Evolutionary conservation across 768 basidiomycete species (phyloP), one percentile per base, ranked within the genome.

Genomic region (Termitomyces sp.): DNA sequence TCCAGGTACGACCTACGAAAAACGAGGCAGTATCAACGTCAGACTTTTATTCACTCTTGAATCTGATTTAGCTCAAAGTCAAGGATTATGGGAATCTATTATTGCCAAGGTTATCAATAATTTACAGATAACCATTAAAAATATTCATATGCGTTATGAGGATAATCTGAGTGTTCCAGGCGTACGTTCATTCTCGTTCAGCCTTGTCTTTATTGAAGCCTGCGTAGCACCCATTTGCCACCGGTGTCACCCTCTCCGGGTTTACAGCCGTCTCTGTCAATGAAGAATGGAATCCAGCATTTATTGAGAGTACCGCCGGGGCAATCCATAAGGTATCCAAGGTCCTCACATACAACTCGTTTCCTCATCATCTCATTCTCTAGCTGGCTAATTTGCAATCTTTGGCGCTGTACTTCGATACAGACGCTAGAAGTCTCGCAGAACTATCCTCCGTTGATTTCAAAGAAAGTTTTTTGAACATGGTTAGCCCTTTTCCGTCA

Each of bases 71-170:
- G 71, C 80, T n/a, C 86, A 92, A 66, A 85, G 88, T n/a, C 90
- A 94, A 73, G 88, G 90, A 8, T 81, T 96, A 59, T 75, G 91
- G 65, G 81, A 90, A 45, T 92, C 93, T 18, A 74, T 98, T 48
- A 84, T 88, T 44, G 81, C 88, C 46, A 97, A 96, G 69, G 82
- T 98, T 57, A 84, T 98, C 62, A 96, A 98, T 73, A 99, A 99
- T 68, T 72, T 98, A 26, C 97, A 99, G 75, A 85, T 98, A 26
- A 94, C 93, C 13, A 85, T 98, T 59, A 92, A 89, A 73, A 96
- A 97, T 65, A 92, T 99, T 45, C 97, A 99, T 69, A 73, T 98
- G 47, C 88, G 97, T 53, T 99, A 98, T 66, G 97, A 99, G 72
- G 97, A 99, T 74, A 88, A 87, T 51, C 70, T 94, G 64, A 97